Percentiles rank a stretch among this genome's conserved stretches.
phyloP scores from a whole-genome alignment of 1,139 yeast species.

The Geotrichum europaeum region DNA sequence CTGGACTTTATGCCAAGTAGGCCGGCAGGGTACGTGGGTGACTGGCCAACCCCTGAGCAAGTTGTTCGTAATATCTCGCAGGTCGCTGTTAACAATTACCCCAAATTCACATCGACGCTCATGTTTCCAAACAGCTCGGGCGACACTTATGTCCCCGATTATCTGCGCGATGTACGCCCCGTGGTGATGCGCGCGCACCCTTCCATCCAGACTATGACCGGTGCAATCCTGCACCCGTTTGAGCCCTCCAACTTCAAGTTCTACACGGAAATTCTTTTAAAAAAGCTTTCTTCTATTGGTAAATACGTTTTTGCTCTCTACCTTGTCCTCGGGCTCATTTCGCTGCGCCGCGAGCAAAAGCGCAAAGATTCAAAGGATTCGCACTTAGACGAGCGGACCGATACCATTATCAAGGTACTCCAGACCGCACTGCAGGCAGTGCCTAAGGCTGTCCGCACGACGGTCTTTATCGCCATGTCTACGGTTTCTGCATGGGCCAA shows the following conservation, averaged over 20 bases:
- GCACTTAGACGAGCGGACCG: neutral
- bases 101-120: conserved; percentile 36
- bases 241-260: conserved; percentile 31
- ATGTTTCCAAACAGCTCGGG: conserved; percentile 26
- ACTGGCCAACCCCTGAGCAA: conserved; percentile 35
- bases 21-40: conserved; percentile 30
- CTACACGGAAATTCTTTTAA: conserved; percentile 27
- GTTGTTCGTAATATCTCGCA: conserved; percentile 32
- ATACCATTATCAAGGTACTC: conserved; percentile 1
- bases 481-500: conserved; percentile 40
- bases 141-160: conserved; percentile 24
- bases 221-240: conserved; percentile 37
- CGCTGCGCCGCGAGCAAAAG: neutral
- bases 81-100: conserved; percentile 32
- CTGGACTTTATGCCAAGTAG: conserved; percentile 31
- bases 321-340: conserved; percentile 23
- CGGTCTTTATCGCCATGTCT: conserved; percentile 35
- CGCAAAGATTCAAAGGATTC: neutral
- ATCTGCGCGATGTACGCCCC: conserved; percentile 29
- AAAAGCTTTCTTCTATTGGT: conserved; percentile 28
- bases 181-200: conserved; percentile 37
- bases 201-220: conserved; percentile 33
- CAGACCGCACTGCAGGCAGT: conserved; percentile 21
- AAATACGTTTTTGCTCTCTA: conserved; percentile 33
- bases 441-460: conserved; percentile 30